Base-by-base conservation (phyloP, 306 rosid species). In the Rosa rugosa region DNA sequence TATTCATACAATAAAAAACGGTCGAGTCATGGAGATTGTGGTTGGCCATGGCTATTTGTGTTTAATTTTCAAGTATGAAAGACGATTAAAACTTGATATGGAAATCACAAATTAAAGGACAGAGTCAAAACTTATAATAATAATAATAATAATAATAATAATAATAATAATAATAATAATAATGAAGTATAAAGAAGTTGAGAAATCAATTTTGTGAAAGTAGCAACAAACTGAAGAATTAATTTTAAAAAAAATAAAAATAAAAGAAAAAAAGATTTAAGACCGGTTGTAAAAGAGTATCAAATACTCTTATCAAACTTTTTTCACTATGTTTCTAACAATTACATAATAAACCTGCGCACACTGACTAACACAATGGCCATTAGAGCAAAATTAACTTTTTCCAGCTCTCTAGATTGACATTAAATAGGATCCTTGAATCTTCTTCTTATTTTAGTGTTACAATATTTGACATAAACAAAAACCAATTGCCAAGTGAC, bases 391-490 rank as follows among this genome's bases (percentile, higher is more conserved):
- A 57, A 65, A 53, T 42, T 20, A 17, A 69, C 78, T 59, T 34
- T 78, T 34, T 49, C 79, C 68, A 76, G 50, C 73, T 69, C 75
- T 16, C 70, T 38, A 50, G 67, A 79, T 45, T 68, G 51, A 83
- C 67, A 16, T 64, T 57, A 34, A 63, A 69, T 68, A 71, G 66
- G 72, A 82, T 81, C 78, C 78, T 65, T 71, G 76, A 72, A 78
- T 73, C 44, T 81, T 31, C 36, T 31, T 80, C 80, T 76, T 65
- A 73, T 23, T 17, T 7, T 25, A 68, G 53, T 68, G 83, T 38
- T 80, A 85, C 92, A 86, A 68, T 78, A 67, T 60, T 75, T 70
- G 73, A 2, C 11, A 70, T 41, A 45, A 80, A 60, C 22, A 12
- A 27, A 57, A 46, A 38, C 38, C 45, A 20, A 69, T 51, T 18